A percentile compares a stretch with the other conserved stretches of the same genome.
These are phyloP conservation scores for Stephanodiscus triporus DNA, from an alignment of 108 stramenopile species.

Conservation along the genomic window DNA sequence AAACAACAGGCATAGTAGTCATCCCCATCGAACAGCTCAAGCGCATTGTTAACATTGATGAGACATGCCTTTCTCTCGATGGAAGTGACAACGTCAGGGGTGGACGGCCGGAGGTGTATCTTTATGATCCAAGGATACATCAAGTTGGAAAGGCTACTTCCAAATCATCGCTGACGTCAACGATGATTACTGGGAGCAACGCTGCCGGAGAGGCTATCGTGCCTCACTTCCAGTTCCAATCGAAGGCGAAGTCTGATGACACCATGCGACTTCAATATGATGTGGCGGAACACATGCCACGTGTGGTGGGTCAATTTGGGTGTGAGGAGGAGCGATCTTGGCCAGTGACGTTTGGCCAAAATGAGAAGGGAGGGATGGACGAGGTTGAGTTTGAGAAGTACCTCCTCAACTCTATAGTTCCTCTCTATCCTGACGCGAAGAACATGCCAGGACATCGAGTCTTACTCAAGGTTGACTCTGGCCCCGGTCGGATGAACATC, in stretches of 20 bases:
- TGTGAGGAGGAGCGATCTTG: too few relatives aligned
- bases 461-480: constrained; percentile 11
- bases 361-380: too few relatives aligned
- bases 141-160: background rate
- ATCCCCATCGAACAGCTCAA: too few relatives aligned
- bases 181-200: too few relatives aligned
- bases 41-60: constrained; percentile 8
- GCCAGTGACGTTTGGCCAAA: too few relatives aligned
- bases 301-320: background rate
- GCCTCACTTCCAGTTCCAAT: too few relatives aligned
- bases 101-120: background rate
- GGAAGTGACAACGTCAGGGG: background rate
- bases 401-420: background rate
- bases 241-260: too few relatives aligned
- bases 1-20: too few relatives aligned
- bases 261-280: too few relatives aligned
- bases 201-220: too few relatives aligned
- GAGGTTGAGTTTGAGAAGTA: too few relatives aligned
- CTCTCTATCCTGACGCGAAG: constrained; percentile 22
- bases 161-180: background rate
- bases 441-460: constrained; percentile 12
- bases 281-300: too few relatives aligned
- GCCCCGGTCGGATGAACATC: background rate
- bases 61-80: constrained; percentile 1
- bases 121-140: background rate